Conservation (phyloP, 2,329 filamentous ascomycete genomes). For the Thyridium curvatum region DNA sequence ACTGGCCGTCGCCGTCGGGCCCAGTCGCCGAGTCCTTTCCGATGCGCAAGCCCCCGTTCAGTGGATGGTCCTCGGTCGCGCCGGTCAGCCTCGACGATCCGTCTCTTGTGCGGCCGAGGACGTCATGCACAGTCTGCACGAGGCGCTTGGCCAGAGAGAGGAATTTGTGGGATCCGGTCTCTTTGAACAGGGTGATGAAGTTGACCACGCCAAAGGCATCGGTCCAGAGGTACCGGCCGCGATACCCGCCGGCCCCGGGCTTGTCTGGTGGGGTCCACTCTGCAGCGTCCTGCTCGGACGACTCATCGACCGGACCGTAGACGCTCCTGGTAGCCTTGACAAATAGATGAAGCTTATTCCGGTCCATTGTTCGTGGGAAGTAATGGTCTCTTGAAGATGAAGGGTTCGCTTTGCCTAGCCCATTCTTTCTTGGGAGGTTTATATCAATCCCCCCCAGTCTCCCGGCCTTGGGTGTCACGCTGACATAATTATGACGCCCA, state of each 20-base stretch:
- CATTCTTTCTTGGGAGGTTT: no score
- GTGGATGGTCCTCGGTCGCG: slow-evolving; percentile 43
- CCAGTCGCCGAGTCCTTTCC: slow-evolving; percentile 45
- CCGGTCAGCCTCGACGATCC: slow-evolving; percentile 36
- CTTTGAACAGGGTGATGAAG: slow-evolving; percentile 45
- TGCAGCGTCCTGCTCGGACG: slow-evolving; percentile 12
- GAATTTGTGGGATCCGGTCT: slow-evolving; percentile 30
- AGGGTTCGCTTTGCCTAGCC: no score
- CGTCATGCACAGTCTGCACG: slow-evolving; percentile 42
- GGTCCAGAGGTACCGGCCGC: slow-evolving; percentile 55
- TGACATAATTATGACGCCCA: no score
- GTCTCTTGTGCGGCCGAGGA: slow-evolving; percentile 46
- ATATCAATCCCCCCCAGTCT: no score
- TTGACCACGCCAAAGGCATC: slow-evolving; percentile 56
- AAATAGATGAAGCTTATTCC: no score
- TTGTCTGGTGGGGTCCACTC: slow-evolving; percentile 38
- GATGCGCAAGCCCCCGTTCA: slow-evolving; percentile 50
- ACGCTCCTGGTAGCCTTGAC: slow-evolving; percentile 9
- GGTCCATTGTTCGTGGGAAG: no score
- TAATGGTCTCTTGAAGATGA: no score
- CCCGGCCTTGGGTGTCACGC: no score
- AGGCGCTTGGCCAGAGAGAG: slow-evolving; percentile 41
- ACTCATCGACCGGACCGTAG: slow-evolving; percentile 24
- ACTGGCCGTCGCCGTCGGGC: slow-evolving; percentile 50
- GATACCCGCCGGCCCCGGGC: slow-evolving; percentile 44